phyloP scores from a whole-genome alignment of 306 rosid species.

The Chamaecrista fasciculata region DNA sequence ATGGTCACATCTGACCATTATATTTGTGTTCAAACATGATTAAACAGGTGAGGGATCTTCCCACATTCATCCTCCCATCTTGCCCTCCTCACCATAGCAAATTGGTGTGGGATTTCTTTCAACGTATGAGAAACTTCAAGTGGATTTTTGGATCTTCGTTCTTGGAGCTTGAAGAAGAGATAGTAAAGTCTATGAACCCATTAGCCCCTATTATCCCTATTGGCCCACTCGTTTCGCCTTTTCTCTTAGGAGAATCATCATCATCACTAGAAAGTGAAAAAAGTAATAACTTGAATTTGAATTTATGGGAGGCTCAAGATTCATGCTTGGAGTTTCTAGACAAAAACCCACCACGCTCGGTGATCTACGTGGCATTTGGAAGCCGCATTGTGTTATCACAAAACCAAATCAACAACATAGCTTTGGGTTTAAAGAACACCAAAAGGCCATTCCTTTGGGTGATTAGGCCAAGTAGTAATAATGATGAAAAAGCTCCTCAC shows the following conservation, averaged over 20 bases:
- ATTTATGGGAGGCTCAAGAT: constrained; percentile 32
- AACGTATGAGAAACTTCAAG: constrained; percentile 4
- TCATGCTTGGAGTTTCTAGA: constrained; percentile 41
- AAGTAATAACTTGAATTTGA: neutral
- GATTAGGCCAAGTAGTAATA: constrained; percentile 10
- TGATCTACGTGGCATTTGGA: constrained; percentile 47
- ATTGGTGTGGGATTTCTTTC: constrained; percentile 1
- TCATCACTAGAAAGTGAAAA: constrained; percentile 4
- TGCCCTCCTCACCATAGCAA: neutral
- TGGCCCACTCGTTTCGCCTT: constrained; percentile 47
- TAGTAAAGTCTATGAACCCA: constrained; percentile 34
- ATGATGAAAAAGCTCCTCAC: too few relatives aligned
- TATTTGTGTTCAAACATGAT: too few relatives aligned
- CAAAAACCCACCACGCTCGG: constrained; percentile 26
- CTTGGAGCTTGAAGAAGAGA: constrained; percentile 40
- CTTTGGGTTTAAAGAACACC: constrained; percentile 33
- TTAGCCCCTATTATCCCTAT: constrained; percentile 27
- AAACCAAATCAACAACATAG: constrained; percentile 35
- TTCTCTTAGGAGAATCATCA: constrained; percentile 37
- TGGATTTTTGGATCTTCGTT: constrained; percentile 42
- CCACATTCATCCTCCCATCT: constrained; percentile 35
- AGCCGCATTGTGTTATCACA: constrained; percentile 34
- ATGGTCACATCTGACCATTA: too few relatives aligned
- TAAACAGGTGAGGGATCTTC: constrained; percentile 38
- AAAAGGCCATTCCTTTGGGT: constrained; percentile 45